Conservation (phyloP, 305 asterid genomes). For the Caryopteris hybrid region DNA sequence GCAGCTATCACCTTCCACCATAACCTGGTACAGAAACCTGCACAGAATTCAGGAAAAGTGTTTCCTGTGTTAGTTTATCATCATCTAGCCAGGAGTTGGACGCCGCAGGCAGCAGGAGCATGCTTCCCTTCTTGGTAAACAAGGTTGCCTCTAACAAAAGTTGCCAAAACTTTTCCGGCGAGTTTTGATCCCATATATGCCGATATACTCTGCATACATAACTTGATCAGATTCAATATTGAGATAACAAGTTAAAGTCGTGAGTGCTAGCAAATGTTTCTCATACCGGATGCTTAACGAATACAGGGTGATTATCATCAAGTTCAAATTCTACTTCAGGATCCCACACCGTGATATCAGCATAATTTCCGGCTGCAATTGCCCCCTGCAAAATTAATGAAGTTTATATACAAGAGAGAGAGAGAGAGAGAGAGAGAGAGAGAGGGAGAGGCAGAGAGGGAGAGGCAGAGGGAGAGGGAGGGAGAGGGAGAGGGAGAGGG, state of each 20-base stretch:
- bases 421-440: neutral
- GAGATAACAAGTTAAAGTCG: neutral
- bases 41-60: neutral
- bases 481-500: neutral
- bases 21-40: slow-evolving; percentile 14
- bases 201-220: slow-evolving; percentile 58
- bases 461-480: neutral
- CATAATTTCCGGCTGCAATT: slow-evolving; percentile 60
- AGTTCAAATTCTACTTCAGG: slow-evolving; percentile 76
- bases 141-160: slow-evolving; percentile 78
- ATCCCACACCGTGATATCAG: slow-evolving; percentile 89
- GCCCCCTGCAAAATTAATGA: slow-evolving; percentile 49
- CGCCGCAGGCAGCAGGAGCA: slow-evolving; percentile 77
- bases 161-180: slow-evolving; percentile 66
- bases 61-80: neutral
- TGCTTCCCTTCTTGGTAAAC: slow-evolving; percentile 66
- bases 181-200: slow-evolving; percentile 90
- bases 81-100: slow-evolving; percentile 45
- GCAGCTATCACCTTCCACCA: slow-evolving; percentile 1
- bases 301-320: slow-evolving; percentile 51
- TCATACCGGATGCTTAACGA: slow-evolving; percentile 68
- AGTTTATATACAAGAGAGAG: neutral
- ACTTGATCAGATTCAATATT: too few relatives aligned
- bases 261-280: neutral
- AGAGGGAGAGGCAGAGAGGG: too few relatives aligned